Conservation (phyloP, 1,139 yeast species). For the Suhomyces yuchorum region DNA sequence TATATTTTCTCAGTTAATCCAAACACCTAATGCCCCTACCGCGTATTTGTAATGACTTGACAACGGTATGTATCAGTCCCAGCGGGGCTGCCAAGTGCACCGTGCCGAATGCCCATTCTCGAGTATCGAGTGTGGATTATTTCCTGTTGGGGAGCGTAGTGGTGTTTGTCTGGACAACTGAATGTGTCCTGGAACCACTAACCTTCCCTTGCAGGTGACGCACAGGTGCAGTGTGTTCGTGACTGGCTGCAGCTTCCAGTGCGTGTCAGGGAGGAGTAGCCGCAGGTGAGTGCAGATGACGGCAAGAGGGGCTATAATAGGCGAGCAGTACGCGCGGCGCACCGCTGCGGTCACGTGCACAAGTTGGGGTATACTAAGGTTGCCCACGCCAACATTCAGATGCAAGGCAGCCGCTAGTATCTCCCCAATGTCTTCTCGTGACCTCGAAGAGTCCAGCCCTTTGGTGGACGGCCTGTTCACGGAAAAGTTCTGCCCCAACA, state of each 20-base stretch:
- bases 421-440: conserved; percentile 2
- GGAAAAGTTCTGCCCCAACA: conserved; percentile 47
- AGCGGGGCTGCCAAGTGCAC: no score
- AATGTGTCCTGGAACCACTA: background rate
- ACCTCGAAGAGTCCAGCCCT: conserved; percentile 9
- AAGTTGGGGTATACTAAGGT: background rate
- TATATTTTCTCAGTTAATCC: background rate
- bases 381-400: background rate
- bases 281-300: no score
- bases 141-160: no score
- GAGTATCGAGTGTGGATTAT: no score
- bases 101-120: no score
- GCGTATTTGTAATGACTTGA: background rate
- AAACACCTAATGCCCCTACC: background rate
- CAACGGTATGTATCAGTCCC: background rate
- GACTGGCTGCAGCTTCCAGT: no score
- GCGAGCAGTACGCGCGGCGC: background rate
- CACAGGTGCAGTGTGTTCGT: no score
- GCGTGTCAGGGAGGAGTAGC: no score
- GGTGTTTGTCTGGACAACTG: no score
- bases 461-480: conserved; percentile 8
- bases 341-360: background rate
- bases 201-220: background rate
- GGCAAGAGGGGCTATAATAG: no score
- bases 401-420: background rate